Evolutionary conservation across 164 flowering plant genomes (phyloP), one percentile per base, ranked within the genome.

Genomic region (Euptelea pleiosperma): DNA sequence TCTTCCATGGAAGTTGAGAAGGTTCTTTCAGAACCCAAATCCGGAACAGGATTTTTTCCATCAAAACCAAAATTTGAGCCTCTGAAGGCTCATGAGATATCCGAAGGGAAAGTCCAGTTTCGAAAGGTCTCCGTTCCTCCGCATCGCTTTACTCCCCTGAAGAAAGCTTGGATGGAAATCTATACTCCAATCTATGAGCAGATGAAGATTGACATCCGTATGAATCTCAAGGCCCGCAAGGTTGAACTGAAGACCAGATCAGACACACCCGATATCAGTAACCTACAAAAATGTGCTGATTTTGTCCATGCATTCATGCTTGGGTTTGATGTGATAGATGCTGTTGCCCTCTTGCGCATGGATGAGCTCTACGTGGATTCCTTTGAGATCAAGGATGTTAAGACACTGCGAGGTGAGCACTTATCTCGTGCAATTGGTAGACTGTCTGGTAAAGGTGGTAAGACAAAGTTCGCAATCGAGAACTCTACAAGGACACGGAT

Each of bases 271-370:
- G 76, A 73, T 24, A 42, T 73, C 29, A 62, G 73, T 24, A 62
- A 65, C 65, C 55, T 73, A 10, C 76, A 73, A 50, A 73, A 73
- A 34, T 57, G 65, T 54, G 68, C 68, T 9, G 76, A 73, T 44
- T 73, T 73, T 58, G 68, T 69, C 24, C 76, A 73, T 53, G 76
- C 76, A 2, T 73, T 73, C 43, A 73, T 69, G 76, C 76, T 73
- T 18, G 76, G 76, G 8, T 73, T 73, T 55, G 76, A 73, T 18
- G 48, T 65, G 0, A 52, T 53, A 3, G 76, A 73, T 50, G 70
- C 76, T 5, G 34, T 69, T 61, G 73, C 73, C 15, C 64, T 73
- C 8, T 30, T 73, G 48, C 64, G 73, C 0, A 48, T 69, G 37
- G 76, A 73, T 55, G 76, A 73, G 21, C 67, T 73, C 12, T 73